A percentile compares a stretch with the other conserved stretches of the same genome.
Evolutionary conservation across 345 rosid genomes (phyloP).

Genomic region (Gossypium mustelinum): DNA sequence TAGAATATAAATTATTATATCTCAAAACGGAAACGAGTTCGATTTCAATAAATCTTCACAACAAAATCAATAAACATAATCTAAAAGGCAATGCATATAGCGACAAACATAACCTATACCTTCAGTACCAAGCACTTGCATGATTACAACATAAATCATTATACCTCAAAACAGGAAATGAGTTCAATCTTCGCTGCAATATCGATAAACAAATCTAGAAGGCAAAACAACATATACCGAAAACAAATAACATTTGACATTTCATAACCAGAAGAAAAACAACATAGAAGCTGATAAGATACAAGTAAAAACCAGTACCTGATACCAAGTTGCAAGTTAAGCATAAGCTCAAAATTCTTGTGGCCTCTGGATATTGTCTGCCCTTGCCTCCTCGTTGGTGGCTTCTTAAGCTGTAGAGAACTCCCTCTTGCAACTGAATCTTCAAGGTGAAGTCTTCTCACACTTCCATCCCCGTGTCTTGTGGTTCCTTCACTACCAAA

Average conservation of each 20-base stretch:
- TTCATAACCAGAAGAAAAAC: background rate
- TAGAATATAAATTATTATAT: background rate
- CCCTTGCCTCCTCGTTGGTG: slow-evolving; percentile 78
- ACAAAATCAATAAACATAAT: background rate
- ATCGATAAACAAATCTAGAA: background rate
- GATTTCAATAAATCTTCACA: background rate
- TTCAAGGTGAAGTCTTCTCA: slow-evolving; percentile 39
- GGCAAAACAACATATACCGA: background rate
- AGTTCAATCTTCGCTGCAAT: background rate
- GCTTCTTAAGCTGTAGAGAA: slow-evolving; percentile 36
- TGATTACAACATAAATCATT: background rate
- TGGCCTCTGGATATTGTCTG: slow-evolving; percentile 87
- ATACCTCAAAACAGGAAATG: background rate
- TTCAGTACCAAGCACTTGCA: background rate
- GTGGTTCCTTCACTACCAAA: slow-evolving; percentile 31
- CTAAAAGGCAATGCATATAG: background rate
- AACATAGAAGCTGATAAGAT: background rate
- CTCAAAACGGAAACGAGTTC: background rate
- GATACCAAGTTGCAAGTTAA: slow-evolving; percentile 92
- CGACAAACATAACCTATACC: background rate
- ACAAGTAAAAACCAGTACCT: slow-evolving; percentile 39
- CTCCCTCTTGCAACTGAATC: slow-evolving; percentile 34
- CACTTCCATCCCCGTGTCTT: slow-evolving; percentile 41
- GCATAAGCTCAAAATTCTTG: slow-evolving; percentile 96
- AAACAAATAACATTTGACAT: background rate